Conservation (phyloP, 2,329 filamentous ascomycete genomes). For the Aspergillus tanneri region DNA sequence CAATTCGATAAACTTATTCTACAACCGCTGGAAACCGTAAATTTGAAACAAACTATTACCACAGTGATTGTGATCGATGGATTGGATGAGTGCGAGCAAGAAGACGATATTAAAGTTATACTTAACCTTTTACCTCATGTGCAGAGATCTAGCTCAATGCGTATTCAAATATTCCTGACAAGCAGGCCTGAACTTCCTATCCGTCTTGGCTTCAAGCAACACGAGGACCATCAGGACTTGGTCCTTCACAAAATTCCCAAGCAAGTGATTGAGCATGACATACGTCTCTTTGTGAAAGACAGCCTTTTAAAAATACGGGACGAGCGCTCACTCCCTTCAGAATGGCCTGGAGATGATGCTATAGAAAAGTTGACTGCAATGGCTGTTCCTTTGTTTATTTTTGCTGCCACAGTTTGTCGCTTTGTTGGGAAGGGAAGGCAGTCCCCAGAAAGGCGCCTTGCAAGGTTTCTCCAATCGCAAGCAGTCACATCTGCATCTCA, state of each 20-base stretch:
- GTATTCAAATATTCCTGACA: constrained; percentile 26
- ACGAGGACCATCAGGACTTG: constrained; percentile 23
- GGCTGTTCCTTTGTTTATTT: constrained; percentile 21
- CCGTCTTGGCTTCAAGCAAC: constrained; percentile 20
- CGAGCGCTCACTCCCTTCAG: constrained; percentile 8
- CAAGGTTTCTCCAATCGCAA: constrained; percentile 16
- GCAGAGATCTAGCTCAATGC: constrained; percentile 13
- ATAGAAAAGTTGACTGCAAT: constrained; percentile 7
- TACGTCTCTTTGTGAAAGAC: constrained; percentile 21
- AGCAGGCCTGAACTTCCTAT: constrained; percentile 32
- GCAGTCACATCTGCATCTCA: constrained; percentile 15
- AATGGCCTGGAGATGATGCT: constrained; percentile 12
- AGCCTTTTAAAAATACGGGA: constrained; percentile 15
- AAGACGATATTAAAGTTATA: constrained; percentile 22
- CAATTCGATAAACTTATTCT: constrained; percentile 32
- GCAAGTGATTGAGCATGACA: constrained; percentile 24
- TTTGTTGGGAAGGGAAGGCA: constrained; percentile 7
- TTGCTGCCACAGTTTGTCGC: constrained; percentile 18
- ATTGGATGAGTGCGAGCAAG: constrained; percentile 29
- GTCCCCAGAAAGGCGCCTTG: constrained; percentile 17
- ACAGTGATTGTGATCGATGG: constrained; percentile 28
- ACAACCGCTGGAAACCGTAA: constrained; percentile 20
- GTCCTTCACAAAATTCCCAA: constrained; percentile 25
- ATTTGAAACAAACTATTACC: constrained; percentile 3
- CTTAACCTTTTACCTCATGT: constrained; percentile 23